phyloP scores from a whole-genome alignment of 148 eudicot species.

The Nepenthes gracilis region DNA sequence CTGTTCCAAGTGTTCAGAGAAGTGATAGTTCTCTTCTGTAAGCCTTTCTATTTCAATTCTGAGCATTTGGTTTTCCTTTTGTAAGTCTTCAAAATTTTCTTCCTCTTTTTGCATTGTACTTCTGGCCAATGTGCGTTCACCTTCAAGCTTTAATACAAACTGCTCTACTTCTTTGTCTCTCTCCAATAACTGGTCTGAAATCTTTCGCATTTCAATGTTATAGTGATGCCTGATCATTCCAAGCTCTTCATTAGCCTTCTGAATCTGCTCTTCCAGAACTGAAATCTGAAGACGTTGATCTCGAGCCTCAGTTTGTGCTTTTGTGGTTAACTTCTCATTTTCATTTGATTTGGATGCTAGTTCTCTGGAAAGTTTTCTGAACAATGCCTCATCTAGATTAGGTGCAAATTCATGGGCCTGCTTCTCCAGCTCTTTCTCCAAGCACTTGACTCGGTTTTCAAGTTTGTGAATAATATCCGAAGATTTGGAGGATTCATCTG shows the following conservation, averaged over 20 bases:
- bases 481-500: slow-evolving; percentile 44
- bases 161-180: slow-evolving; percentile 30
- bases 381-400: slow-evolving; percentile 65
- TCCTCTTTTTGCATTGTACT: slow-evolving; percentile 19
- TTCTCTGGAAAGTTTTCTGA: slow-evolving; percentile 44
- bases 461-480: slow-evolving; percentile 36
- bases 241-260: slow-evolving; percentile 44
- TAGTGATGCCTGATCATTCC: slow-evolving; percentile 24
- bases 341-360: slow-evolving; percentile 53
- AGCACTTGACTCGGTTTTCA: slow-evolving; percentile 38
- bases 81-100: slow-evolving; percentile 19
- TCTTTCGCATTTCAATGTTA: slow-evolving; percentile 32
- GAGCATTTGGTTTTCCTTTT: slow-evolving; percentile 36
- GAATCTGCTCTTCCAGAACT: slow-evolving; percentile 44
- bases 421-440: slow-evolving; percentile 56
- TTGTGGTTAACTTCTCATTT: slow-evolving; percentile 41
- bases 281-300: slow-evolving; percentile 36
- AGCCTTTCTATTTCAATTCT: slow-evolving; percentile 40
- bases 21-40: slow-evolving; percentile 36
- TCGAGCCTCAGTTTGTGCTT: slow-evolving; percentile 44
- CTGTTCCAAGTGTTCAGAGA: slow-evolving; percentile 16
- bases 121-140: slow-evolving; percentile 19
- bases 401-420: slow-evolving; percentile 52
- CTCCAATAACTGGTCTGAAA: slow-evolving; percentile 22
- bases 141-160: slow-evolving; percentile 28